Evolutionary conservation across 768 basidiomycete species (phyloP).

Genomic region (Trametes punicea): DNA sequence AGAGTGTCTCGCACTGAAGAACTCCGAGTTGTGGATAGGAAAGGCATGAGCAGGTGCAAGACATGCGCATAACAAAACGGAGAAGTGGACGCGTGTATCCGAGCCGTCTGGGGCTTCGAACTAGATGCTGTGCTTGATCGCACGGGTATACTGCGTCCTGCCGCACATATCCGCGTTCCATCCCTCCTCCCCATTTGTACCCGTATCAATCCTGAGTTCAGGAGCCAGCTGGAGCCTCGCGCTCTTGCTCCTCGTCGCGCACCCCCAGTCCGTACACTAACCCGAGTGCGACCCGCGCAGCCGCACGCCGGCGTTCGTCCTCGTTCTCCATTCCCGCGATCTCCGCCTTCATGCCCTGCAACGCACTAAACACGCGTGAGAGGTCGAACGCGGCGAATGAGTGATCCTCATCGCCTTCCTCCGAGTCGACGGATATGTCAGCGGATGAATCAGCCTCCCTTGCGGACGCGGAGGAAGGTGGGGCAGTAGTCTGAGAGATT

Average conservation of each 20-base stretch:
- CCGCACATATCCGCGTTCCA: not conserved
- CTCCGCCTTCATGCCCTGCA: slow-evolving; percentile 72
- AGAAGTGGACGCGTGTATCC: no score
- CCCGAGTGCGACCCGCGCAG: slow-evolving; percentile 69
- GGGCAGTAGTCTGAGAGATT: not conserved
- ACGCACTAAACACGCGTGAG: slow-evolving; percentile 51
- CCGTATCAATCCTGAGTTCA: not conserved
- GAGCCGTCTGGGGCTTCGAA: no score
- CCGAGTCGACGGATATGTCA: slow-evolving; percentile 16
- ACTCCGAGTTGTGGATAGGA: no score
- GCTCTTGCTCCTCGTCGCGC: slow-evolving; percentile 24
- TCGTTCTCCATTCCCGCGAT: slow-evolving; percentile 65
- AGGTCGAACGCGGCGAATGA: slow-evolving; percentile 53
- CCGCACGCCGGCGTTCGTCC: slow-evolving; percentile 60
- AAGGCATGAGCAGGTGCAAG: no score
- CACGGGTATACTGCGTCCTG: not conserved
- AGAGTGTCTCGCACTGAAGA: no score
- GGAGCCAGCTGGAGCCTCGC: not conserved
- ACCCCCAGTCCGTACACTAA: slow-evolving; percentile 60
- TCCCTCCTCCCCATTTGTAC: not conserved
- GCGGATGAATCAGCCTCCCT: slow-evolving; percentile 5
- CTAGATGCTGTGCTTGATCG: no score
- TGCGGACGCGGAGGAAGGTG: not conserved
- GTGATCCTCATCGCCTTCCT: slow-evolving; percentile 18
- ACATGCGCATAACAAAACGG: no score